Evolutionary conservation across 2,329 filamentous ascomycete species (phyloP).

Genomic region (Ramichloridium luteum): DNA sequence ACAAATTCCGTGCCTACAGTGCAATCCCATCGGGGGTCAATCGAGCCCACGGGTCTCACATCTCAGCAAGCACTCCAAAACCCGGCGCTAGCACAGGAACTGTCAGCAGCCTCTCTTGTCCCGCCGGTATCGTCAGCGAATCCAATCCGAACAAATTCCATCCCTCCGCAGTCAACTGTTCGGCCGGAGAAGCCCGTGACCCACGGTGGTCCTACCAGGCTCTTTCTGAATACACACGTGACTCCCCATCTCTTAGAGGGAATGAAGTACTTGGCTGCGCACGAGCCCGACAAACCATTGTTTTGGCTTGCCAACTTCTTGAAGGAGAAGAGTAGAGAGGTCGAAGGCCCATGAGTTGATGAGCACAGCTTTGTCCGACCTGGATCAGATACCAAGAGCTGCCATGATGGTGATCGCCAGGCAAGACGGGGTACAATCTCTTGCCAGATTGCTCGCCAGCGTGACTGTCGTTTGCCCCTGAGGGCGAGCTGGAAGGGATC

Average conservation of each 20-base stretch:
- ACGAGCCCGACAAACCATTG: constrained; percentile 40
- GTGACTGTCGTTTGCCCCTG: too few relatives aligned
- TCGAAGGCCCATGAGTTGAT: constrained; percentile 32
- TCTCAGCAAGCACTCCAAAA: not conserved
- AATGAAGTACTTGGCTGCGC: constrained; percentile 39
- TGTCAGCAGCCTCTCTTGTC: not conserved
- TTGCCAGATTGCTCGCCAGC: not conserved
- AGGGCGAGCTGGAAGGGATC: too few relatives aligned
- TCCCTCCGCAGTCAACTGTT: constrained; percentile 21
- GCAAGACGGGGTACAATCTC: too few relatives aligned
- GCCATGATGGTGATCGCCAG: too few relatives aligned
- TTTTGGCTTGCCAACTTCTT: constrained; percentile 38
- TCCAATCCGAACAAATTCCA: constrained; percentile 17
- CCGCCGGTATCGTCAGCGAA: constrained; percentile 8
- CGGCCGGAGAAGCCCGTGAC: constrained; percentile 29
- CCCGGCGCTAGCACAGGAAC: not conserved
- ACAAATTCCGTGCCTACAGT: not conserved
- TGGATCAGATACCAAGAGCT: too few relatives aligned
- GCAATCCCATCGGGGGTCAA: not conserved
- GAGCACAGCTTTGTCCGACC: too few relatives aligned
- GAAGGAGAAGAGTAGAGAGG: constrained; percentile 34
- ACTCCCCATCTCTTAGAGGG: constrained; percentile 40
- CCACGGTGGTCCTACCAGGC: constrained; percentile 36
- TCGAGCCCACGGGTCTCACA: not conserved
- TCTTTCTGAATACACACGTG: constrained; percentile 38